These are phyloP conservation scores for Breviolum minutum DNA, from an alignment of 73 alveolate genomes.

Conservation along the genomic window DNA sequence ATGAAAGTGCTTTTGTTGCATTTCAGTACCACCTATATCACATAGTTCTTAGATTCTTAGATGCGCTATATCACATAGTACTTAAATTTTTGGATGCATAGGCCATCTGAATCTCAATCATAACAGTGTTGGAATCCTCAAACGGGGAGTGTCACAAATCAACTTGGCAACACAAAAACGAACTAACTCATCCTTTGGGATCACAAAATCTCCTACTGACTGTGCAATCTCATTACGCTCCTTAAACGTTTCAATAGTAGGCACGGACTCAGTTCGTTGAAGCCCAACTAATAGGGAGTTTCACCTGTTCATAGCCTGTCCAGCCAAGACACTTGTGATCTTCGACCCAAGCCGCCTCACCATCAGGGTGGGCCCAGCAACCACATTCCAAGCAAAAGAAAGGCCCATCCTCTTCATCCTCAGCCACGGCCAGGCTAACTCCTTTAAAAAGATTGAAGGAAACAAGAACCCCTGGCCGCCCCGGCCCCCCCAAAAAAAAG, in stretches of 20 bases:
- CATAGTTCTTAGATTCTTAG: no score
- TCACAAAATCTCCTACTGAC: background rate
- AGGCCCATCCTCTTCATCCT: slow-evolving; percentile 12
- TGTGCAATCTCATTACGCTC: background rate
- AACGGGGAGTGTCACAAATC: no score
- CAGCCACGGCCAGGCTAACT: no score
- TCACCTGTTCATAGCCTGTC: background rate
- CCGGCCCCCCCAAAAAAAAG: background rate
- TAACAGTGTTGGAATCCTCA: no score
- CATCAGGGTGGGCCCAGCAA: slow-evolving; percentile 33
- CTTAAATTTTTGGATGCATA: no score
- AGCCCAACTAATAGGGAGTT: background rate
- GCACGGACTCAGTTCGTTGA: background rate
- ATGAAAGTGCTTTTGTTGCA: no score
- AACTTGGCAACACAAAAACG: background rate
- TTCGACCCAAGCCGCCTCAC: slow-evolving; percentile 51
- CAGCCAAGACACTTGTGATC: slow-evolving; percentile 1
- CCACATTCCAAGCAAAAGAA: slow-evolving; percentile 44
- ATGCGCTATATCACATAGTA: no score
- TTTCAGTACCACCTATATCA: no score
- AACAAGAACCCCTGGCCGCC: no score
- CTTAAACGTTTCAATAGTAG: background rate
- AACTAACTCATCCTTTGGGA: background rate
- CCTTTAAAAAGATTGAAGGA: no score
- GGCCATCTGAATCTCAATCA: no score